Conservation (phyloP, 2,329 filamentous ascomycete species). For the Fusarium sp. region DNA sequence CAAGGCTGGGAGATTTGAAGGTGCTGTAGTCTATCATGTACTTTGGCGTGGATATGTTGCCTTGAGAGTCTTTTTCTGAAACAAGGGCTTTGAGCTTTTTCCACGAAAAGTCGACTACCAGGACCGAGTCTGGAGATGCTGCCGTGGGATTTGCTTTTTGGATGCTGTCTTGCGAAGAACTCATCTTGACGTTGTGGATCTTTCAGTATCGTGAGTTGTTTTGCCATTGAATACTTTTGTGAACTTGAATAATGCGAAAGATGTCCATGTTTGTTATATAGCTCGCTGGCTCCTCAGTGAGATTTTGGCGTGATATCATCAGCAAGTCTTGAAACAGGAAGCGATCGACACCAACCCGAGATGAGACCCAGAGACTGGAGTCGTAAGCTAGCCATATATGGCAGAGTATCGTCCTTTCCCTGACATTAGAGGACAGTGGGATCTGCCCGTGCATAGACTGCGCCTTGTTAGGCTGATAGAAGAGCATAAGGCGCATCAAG, state of each 20-base stretch:
- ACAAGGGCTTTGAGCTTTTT: slow-evolving; percentile 26
- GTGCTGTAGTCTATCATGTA: slow-evolving; percentile 30
- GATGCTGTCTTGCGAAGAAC: not conserved
- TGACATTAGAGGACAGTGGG: not conserved
- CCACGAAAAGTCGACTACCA: slow-evolving; percentile 35
- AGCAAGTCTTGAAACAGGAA: not conserved
- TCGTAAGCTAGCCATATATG: not conserved
- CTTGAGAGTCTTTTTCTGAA: slow-evolving; percentile 7
- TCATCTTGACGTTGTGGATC: not conserved
- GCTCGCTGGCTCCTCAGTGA: not conserved
- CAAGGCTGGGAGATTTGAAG: slow-evolving; percentile 18
- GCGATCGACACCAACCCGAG: not conserved
- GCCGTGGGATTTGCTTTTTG: not conserved
- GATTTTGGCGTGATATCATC: not conserved
- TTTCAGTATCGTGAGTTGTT: no score
- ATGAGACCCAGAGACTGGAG: not conserved
- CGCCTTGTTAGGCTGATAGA: slow-evolving; percentile 7
- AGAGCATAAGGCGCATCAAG: not conserved
- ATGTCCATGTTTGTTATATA: not conserved
- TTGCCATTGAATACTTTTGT: no score
- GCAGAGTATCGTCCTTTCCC: not conserved
- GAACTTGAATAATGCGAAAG: no score
- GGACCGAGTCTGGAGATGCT: not conserved
- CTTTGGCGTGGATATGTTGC: slow-evolving; percentile 9
- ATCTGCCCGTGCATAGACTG: not conserved